Conservation (phyloP, 495 filamentous ascomycete genomes). For the Aspergillus hancockii region DNA sequence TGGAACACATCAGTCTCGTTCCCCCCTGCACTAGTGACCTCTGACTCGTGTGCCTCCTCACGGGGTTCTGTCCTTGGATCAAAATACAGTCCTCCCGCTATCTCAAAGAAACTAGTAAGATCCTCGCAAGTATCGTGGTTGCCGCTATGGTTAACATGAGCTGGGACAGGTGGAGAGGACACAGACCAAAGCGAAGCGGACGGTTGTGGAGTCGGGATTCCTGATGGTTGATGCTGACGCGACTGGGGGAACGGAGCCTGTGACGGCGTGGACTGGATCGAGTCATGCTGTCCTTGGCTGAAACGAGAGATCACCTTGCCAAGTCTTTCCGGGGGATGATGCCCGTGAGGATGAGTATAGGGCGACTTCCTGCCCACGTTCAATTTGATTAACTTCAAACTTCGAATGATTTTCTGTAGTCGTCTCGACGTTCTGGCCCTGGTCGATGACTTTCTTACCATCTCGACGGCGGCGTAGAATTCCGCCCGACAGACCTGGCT, state of each 20-base stretch:
- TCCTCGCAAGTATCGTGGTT: slow-evolving; percentile 37
- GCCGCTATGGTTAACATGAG: neutral
- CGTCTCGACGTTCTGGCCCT: slow-evolving; percentile 38
- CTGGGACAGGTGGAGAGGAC: slow-evolving; percentile 16
- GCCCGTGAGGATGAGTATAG: neutral
- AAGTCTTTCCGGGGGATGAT: neutral
- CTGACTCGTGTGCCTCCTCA: slow-evolving; percentile 10
- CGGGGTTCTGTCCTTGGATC: slow-evolving; percentile 19
- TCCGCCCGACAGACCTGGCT: slow-evolving; percentile 67
- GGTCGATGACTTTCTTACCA: slow-evolving; percentile 64
- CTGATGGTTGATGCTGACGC: slow-evolving; percentile 12
- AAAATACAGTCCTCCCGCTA: slow-evolving; percentile 42
- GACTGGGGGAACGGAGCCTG: slow-evolving; percentile 12
- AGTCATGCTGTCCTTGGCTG: neutral
- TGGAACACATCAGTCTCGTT: slow-evolving; percentile 35
- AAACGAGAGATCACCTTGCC: neutral
- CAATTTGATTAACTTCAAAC: slow-evolving; percentile 38
- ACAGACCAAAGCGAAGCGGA: slow-evolving; percentile 26
- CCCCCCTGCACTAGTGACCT: slow-evolving; percentile 9
- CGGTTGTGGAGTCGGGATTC: slow-evolving; percentile 16
- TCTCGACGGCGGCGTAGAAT: slow-evolving; percentile 78
- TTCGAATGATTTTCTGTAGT: slow-evolving; percentile 42
- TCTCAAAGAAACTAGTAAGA: slow-evolving; percentile 47
- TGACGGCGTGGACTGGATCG: neutral
- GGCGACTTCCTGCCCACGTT: slow-evolving; percentile 18